These are phyloP conservation scores for Blastobotrys capitulatus DNA, from an alignment of 1,139 yeast genomes.

Conservation along the genomic window DNA sequence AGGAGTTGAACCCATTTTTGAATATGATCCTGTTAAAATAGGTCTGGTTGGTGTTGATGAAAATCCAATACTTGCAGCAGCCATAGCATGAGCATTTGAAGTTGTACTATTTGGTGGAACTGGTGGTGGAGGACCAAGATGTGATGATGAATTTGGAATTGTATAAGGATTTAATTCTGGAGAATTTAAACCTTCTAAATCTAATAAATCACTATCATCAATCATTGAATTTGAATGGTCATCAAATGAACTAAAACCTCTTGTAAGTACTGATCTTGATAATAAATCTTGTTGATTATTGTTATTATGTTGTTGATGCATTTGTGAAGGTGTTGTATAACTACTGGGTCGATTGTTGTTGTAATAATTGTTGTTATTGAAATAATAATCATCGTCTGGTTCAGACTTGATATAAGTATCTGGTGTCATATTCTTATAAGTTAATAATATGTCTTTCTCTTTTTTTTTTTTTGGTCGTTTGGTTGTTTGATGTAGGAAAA, in stretches of 20 bases:
- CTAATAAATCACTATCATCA: constrained; percentile 30
- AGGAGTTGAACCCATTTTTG: constrained; percentile 23
- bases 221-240: constrained; percentile 25
- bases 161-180: constrained; percentile 18
- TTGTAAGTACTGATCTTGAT: constrained; percentile 25
- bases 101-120: constrained; percentile 13
- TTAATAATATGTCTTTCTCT: too few species aligned
- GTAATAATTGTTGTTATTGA: not conserved
- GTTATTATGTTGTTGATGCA: not conserved
- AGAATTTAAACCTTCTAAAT: constrained; percentile 23
- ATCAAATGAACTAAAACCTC: constrained; percentile 29
- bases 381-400: constrained; percentile 15
- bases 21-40: constrained; percentile 6
- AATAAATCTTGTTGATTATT: constrained; percentile 13
- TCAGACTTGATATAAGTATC: constrained; percentile 20
- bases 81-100: constrained; percentile 14
- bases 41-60: constrained; percentile 14
- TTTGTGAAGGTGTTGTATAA: not conserved
- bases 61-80: constrained; percentile 21
- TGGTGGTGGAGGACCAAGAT: constrained; percentile 11
- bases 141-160: constrained; percentile 5
- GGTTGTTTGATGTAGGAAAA: not conserved
- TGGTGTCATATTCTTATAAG: too few species aligned
- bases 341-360: not conserved
- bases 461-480: not conserved